Base-by-base conservation (phyloP, 768 basidiomycete genomes). In the Coprinopsis strossmayeri region DNA sequence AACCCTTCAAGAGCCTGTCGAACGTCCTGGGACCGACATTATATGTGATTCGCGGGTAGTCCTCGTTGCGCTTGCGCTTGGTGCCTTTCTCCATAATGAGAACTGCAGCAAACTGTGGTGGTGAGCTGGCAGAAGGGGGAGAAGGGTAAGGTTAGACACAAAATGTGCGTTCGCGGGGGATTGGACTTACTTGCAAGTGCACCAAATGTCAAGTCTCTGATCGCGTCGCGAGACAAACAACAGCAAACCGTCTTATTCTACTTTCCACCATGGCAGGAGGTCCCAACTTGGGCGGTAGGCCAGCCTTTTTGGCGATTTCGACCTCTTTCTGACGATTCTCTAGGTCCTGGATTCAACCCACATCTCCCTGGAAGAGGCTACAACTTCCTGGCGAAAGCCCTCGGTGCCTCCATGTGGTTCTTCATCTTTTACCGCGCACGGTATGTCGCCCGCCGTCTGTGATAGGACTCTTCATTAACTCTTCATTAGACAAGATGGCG, bases 351-450 rank as follows among this genome's bases (percentile, higher is more conserved):
- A 55, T 95, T 95, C 60, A 77, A 91, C 64, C 92, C 92, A 32
- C 92, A 92, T 63, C 74, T 92, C 24, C 89, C 91, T 7, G 81
- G 85, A 11, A 73, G 80, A 59, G 79, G 73, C 59, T 82, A 92
- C 66, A 79, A 77, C 51, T 81, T 91, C 64, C 74, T 94, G 25
- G 78, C 87, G 23, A 93, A 92, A 67, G 82, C 80, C 52, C 72
- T 96, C 38, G 93, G 93, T 42, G 93, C 92, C 27, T 79, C 82
- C 21, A 95, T 96, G 93, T 96, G 93, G 93, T 95, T 95, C 80
- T 96, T 93, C 74, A 92, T 96, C 63, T 95, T 96, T 74, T 96
- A 94, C 69, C 83, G 93, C 49, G 86, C 88, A 55, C 76, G 91
- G 93, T 95, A 59, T 61, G 86, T 74, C 40, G 35, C 18, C 21